Conservation (phyloP, 768 basidiomycete genomes). For the Lanmaoa rubissima region DNA sequence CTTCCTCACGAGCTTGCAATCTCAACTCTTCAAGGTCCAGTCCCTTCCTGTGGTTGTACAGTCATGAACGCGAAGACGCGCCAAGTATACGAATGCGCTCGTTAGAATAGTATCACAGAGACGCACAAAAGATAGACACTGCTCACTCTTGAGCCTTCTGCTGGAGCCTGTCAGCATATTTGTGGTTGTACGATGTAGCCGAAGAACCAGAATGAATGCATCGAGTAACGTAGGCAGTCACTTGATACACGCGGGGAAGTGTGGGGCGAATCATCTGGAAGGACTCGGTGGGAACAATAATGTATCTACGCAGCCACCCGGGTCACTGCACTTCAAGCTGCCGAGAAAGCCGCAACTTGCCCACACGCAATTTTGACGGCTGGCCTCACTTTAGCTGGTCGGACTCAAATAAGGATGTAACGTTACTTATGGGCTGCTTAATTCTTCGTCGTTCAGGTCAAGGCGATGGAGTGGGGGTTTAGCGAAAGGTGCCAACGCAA, state of each 20-base stretch:
- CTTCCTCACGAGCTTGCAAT: conserved; percentile 26
- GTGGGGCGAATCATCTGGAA: conserved; percentile 2
- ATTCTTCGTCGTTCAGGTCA: too few relatives aligned
- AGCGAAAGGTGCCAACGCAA: too few relatives aligned
- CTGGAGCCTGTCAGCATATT: conserved; percentile 70
- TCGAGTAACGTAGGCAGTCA: conserved; percentile 2
- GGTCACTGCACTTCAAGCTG: too few relatives aligned
- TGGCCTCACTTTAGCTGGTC: too few relatives aligned
- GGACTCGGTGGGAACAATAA: too few relatives aligned
- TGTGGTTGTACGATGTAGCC: conserved; percentile 36
- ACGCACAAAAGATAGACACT: conserved; percentile 7
- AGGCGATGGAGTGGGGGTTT: too few relatives aligned
- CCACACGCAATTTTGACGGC: background rate
- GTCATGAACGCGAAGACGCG: conserved; percentile 2
- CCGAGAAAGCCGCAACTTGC: too few relatives aligned
- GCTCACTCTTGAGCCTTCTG: conserved; percentile 65
- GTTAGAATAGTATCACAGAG: conserved; percentile 15
- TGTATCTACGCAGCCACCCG: too few relatives aligned
- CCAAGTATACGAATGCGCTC: conserved; percentile 10
- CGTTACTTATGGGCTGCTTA: too few relatives aligned
- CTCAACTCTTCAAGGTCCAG: conserved; percentile 39
- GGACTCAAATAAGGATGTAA: too few relatives aligned
- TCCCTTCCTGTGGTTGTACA: conserved; percentile 39
- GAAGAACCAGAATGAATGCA: conserved; percentile 13
- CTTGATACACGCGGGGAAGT: conserved; percentile 1